These are phyloP conservation scores for Syzygium syzygioides DNA, from an alignment of 441 rosid genomes.

Conservation along the genomic window DNA sequence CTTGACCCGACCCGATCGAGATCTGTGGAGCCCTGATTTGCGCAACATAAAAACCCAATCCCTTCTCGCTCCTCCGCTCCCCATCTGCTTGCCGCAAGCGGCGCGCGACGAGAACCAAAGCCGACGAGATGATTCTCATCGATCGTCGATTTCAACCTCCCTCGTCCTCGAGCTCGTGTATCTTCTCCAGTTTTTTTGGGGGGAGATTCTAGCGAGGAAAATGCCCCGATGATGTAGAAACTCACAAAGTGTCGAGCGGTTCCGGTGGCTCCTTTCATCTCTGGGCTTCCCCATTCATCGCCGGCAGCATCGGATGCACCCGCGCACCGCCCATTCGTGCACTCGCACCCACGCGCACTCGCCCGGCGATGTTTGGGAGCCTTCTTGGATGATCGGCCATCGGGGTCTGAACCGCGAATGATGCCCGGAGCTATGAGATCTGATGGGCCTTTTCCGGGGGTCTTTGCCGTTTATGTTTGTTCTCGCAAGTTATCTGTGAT, in stretches of 20 bases:
- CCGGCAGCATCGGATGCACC: background rate
- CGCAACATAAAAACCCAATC: background rate
- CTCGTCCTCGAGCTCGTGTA: background rate
- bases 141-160: background rate
- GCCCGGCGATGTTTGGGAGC: conserved; percentile 2
- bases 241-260: conserved; percentile 7
- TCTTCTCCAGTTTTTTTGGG: background rate
- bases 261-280: conserved; percentile 6
- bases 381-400: conserved; percentile 8
- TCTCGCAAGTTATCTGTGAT: background rate
- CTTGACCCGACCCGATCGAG: background rate
- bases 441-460: conserved; percentile 15
- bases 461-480: background rate
- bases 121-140: background rate
- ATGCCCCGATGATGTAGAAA: conserved; percentile 23
- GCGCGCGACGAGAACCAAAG: background rate
- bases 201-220: conserved; percentile 1
- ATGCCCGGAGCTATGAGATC: conserved; percentile 36
- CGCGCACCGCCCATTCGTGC: background rate
- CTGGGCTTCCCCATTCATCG: background rate
- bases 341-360: background rate
- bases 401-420: conserved; percentile 10
- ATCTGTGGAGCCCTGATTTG: background rate
- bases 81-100: background rate
- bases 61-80: background rate